These are phyloP conservation scores for Chlorella ohadii DNA, from an alignment of 139 green algal genomes.

Conservation along the genomic window DNA sequence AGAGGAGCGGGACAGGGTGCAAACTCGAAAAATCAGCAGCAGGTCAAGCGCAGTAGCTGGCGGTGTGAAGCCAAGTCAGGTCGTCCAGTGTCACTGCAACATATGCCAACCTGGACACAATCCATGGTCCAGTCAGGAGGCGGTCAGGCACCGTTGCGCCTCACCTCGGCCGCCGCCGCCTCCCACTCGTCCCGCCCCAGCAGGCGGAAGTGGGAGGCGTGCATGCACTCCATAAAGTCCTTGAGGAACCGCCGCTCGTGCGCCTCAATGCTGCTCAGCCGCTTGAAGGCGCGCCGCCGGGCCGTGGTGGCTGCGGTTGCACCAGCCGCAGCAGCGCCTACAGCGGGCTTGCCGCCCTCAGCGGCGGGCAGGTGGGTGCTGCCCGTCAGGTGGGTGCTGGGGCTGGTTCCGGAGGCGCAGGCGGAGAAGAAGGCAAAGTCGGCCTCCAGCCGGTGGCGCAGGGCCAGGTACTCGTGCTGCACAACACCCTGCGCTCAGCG, in stretches of 20 bases:
- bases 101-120: too few relatives aligned
- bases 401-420: too few relatives aligned
- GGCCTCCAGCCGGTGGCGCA: conserved; percentile 1
- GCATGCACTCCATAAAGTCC: background rate
- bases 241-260: conserved; percentile 18
- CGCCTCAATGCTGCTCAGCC: conserved; percentile 1
- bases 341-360: background rate
- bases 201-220: conserved; percentile 2
- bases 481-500: background rate
- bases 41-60: too few relatives aligned
- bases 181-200: conserved; percentile 8
- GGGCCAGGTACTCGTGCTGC: background rate
- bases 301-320: background rate
- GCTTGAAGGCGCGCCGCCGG: background rate
- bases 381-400: background rate
- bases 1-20: background rate
- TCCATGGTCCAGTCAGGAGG: background rate
- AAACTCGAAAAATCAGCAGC: too few relatives aligned
- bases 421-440: conserved; percentile 6
- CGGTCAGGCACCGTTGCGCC: background rate
- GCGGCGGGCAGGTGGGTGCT: background rate
- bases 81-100: too few relatives aligned
- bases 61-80: too few relatives aligned
- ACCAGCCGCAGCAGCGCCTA: background rate
- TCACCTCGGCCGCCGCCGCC: background rate